These are phyloP conservation scores for Calamus simplicifolius DNA, from an alignment of 176 grass and related monocot genomes.

Conservation along the genomic window DNA sequence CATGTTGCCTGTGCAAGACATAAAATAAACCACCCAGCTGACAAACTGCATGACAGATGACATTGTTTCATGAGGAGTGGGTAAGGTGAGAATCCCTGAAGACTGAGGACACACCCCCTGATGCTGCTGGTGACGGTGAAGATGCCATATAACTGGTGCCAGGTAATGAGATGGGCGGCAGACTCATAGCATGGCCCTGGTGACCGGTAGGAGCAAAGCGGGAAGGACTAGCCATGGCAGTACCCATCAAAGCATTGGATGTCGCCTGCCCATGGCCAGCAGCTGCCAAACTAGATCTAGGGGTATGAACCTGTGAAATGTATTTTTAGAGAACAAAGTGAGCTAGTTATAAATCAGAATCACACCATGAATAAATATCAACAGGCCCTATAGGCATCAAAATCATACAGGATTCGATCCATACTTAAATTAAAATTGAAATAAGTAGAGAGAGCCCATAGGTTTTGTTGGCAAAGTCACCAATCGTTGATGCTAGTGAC, in stretches of 20 bases:
- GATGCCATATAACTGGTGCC: constrained; percentile 53
- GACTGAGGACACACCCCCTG: constrained; percentile 55
- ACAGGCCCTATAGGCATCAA: too few relatives aligned
- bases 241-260: constrained; percentile 14
- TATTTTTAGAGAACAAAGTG: too few relatives aligned
- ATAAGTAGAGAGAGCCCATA: too few relatives aligned
- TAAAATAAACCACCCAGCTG: too few relatives aligned
- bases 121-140: constrained; percentile 68
- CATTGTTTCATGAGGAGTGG: constrained; percentile 25
- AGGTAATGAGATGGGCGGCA: constrained; percentile 40
- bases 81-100: constrained; percentile 53
- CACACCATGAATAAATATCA: too few relatives aligned
- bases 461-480: too few relatives aligned
- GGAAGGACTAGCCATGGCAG: constrained; percentile 50
- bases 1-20: too few relatives aligned
- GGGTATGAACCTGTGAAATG: constrained; percentile 33
- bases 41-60: too few relatives aligned
- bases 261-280: neutral
- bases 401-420: too few relatives aligned
- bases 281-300: constrained; percentile 24
- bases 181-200: constrained; percentile 30
- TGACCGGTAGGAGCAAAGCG: constrained; percentile 45
- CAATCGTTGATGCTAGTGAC: too few relatives aligned
- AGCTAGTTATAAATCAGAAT: too few relatives aligned
- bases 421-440: too few relatives aligned